Evolutionary conservation across 495 filamentous ascomycete genomes (phyloP), one percentile per base, ranked within the genome.

Genomic region (Amphirosellinia nigrospora): DNA sequence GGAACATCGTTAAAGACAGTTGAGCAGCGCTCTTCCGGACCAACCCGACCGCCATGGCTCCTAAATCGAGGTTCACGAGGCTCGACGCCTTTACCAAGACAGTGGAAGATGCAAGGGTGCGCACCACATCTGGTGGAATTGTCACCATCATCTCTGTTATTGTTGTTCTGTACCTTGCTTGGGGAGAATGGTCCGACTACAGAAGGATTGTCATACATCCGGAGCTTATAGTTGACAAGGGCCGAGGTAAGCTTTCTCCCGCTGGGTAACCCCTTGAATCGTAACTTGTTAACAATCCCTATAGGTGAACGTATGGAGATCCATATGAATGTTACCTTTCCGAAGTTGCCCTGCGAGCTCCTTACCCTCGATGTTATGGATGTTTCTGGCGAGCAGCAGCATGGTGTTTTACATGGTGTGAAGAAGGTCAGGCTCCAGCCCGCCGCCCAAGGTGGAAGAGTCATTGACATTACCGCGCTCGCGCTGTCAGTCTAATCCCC

Each of bases 81-180:
- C 91, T 99, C 53, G 96, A 99, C 80, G 96, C 96, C 83, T 99
- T 99, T 79, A 96, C 94, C 43, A 99, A 99, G 81, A 99, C 96
- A 43, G 96, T 99, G 55, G 96, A 98, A 77, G 96, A 99, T 90
- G 96, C 96, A 71, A 89, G 96, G 70, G 88, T 98, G 79, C 92
- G 96, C 75, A 99, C 96, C n/a, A 98, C 96, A 15, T 96, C 93
- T 15, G 96, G 96, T 60, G 96, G 96, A 73, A 89, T 98, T 70
- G 93, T 99, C 76, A 99, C 96, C 66, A 93, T 99, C 74, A 86
- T 89, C 72, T 96, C 93, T 71, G 80, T 99, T 73, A 82, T 98
- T 30, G 86, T 97, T 67, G 92, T 99, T 16, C 74, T 98, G 46
- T 97, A 89, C 80, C 88, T 99, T 65, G 88, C 94, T 19, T 95